Evolutionary conservation across 345 rosid genomes (phyloP).

Genomic region (Moricandia arvensis): DNA sequence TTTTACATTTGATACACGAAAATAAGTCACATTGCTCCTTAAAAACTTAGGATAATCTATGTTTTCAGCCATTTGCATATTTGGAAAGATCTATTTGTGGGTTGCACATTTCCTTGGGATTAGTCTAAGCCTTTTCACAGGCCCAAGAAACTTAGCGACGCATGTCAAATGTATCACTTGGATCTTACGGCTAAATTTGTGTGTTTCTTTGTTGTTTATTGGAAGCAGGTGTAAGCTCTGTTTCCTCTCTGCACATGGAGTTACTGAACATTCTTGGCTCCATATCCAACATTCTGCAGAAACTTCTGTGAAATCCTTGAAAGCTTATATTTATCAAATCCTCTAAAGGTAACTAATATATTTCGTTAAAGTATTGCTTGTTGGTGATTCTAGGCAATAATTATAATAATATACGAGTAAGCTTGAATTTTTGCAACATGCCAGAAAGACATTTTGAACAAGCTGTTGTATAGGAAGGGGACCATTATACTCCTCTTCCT

Average conservation of each 20-base stretch:
- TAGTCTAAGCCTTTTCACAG: too few relatives aligned
- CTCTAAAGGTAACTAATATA: neutral
- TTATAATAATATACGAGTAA: neutral
- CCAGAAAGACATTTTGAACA: conserved; percentile 41
- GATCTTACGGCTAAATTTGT: conserved; percentile 27
- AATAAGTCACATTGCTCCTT: too few relatives aligned
- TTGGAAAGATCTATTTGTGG: too few relatives aligned
- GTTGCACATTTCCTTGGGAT: too few relatives aligned
- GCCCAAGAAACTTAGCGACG: neutral
- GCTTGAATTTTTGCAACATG: conserved; percentile 19
- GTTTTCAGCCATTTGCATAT: too few relatives aligned
- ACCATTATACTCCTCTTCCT: conserved; percentile 37
- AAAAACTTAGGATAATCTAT: too few relatives aligned
- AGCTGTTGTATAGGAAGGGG: conserved; percentile 46
- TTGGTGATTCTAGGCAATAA: conserved; percentile 1
- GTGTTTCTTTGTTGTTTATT: conserved; percentile 14
- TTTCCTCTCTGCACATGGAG: conserved; percentile 38
- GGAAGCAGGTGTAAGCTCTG: conserved; percentile 25
- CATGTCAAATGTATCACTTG: conserved; percentile 17
- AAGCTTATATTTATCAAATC: neutral
- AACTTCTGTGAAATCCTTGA: conserved; percentile 23
- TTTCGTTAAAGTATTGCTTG: neutral
- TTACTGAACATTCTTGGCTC: conserved; percentile 36
- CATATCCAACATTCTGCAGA: conserved; percentile 44
- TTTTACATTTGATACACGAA: too few relatives aligned